These are phyloP conservation scores for Sporothrix humicola DNA, from an alignment of 2,329 filamentous ascomycete genomes.

Conservation along the genomic window DNA sequence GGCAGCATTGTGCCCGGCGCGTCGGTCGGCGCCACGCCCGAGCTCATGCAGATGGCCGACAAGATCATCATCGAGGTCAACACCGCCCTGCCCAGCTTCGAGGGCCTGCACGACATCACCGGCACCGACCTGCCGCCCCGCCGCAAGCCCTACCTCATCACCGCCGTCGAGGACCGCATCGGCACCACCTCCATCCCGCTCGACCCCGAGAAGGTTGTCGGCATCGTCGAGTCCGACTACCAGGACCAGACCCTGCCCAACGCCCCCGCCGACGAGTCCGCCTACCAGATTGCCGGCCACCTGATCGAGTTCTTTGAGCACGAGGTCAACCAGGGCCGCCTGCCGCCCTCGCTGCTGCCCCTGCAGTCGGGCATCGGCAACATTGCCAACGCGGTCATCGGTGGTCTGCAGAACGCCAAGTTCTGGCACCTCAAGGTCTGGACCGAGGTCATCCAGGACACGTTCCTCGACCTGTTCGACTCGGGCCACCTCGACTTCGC, in stretches of 20 bases:
- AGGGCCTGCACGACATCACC: conserved; percentile 89
- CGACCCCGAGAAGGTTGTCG: conserved; percentile 81
- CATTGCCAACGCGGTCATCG: conserved; percentile 90
- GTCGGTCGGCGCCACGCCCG: conserved; percentile 82
- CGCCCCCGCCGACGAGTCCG: conserved; percentile 73
- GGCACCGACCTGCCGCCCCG: conserved; percentile 82
- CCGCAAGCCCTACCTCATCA: conserved; percentile 85
- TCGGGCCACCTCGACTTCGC: conserved; percentile 86
- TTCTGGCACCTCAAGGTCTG: conserved; percentile 90
- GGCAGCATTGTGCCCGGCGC: conserved; percentile 88
- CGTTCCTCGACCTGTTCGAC: conserved; percentile 91
- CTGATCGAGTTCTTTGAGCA: conserved; percentile 85
- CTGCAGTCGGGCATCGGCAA: conserved; percentile 83
- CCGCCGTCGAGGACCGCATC: conserved; percentile 83
- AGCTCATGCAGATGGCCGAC: conserved; percentile 87
- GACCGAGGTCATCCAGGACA: conserved; percentile 93
- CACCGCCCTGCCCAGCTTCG: conserved; percentile 81
- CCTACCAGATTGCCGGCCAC: conserved; percentile 74
- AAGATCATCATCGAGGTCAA: conserved; percentile 96
- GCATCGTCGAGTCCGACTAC: conserved; percentile 84
- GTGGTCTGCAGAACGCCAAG: conserved; percentile 78
- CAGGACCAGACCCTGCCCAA: conserved; percentile 77
- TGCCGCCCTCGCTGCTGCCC: conserved; percentile 69
- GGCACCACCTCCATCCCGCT: conserved; percentile 81
- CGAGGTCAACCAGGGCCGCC: conserved; percentile 77